These are phyloP conservation scores for Mortierella sp. DNA, from an alignment of 371 early-diverging fungal species.

Conservation along the genomic window DNA sequence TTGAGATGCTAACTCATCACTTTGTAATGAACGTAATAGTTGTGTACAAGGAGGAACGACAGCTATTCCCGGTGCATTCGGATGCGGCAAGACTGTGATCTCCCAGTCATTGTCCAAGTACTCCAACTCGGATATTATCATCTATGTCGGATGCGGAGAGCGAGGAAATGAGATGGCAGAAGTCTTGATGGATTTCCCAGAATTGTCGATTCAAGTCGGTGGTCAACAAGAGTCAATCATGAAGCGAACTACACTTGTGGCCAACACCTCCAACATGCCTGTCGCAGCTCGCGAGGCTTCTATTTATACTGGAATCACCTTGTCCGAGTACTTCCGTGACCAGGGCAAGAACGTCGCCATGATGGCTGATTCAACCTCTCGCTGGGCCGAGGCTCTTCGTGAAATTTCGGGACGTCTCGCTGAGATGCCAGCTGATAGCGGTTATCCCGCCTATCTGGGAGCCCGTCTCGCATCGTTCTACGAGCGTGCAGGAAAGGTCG, in stretches of 20 bases:
- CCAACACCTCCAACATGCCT: constrained; percentile 99
- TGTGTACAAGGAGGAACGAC: constrained; percentile 99
- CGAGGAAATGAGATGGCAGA: constrained; percentile 99
- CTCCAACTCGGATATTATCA: constrained; percentile 99
- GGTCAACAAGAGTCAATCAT: constrained; percentile 98
- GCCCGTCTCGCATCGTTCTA: constrained; percentile 99
- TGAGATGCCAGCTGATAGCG: constrained; percentile 99
- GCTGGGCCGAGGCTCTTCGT: constrained; percentile 99
- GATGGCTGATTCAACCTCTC: constrained; percentile 99
- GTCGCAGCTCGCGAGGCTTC: constrained; percentile 99
- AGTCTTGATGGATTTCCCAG: constrained; percentile 99
- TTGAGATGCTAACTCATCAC: too few species aligned
- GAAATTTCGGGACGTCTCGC: constrained; percentile 99
- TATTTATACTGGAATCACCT: constrained; percentile 99
- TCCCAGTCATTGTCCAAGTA: constrained; percentile 99
- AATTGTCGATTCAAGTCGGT: constrained; percentile 91
- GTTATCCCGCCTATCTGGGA: constrained; percentile 99
- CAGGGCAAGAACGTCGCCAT: constrained; percentile 99
- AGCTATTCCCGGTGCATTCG: constrained; percentile 99
- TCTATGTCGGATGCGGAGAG: constrained; percentile 99
- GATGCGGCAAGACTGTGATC: constrained; percentile 99
- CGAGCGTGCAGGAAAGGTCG: constrained; percentile 99
- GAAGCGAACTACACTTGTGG: constrained; percentile 99
- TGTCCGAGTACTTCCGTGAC: constrained; percentile 99
- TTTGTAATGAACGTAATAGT: too few species aligned